A percentile compares a stretch with the other conserved stretches of the same genome.
phyloP scores from a whole-genome alignment of 83 land plant genomes.

The Larix sibirica region DNA sequence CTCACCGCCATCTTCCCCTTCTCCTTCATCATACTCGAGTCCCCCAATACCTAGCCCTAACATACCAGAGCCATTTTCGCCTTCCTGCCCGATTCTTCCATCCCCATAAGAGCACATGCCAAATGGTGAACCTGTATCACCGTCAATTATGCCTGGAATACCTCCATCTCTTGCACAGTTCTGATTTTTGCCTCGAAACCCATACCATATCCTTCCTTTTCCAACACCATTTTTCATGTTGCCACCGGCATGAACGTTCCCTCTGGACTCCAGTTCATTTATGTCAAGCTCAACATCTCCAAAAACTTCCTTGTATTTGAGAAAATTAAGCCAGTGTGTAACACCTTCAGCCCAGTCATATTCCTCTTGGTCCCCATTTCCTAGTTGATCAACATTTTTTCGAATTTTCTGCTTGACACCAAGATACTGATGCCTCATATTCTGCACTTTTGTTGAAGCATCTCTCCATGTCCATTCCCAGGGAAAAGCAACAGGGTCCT shows the following conservation, averaged over 20 bases:
- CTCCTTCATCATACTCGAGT: slow-evolving; percentile 18
- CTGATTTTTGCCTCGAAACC: neutral
- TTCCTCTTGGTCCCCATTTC: slow-evolving; percentile 14
- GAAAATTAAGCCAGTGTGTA: slow-evolving; percentile 68
- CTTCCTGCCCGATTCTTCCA: slow-evolving; percentile 2
- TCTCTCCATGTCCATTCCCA: slow-evolving; percentile 78
- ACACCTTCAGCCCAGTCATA: slow-evolving; percentile 48
- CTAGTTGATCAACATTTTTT: slow-evolving; percentile 2
- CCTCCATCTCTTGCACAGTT: slow-evolving; percentile 6
- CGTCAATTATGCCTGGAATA: neutral
- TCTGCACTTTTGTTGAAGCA: slow-evolving; percentile 71
- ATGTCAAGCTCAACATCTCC: slow-evolving; percentile 30
- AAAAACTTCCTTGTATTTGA: slow-evolving; percentile 59
- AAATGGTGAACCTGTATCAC: slow-evolving; percentile 8
- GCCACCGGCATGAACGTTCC: neutral
- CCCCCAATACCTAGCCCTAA: slow-evolving; percentile 16
- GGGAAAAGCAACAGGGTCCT: slow-evolving; percentile 55
- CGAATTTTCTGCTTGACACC: slow-evolving; percentile 64
- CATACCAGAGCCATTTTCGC: slow-evolving; percentile 10
- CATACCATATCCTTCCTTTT: slow-evolving; percentile 6
- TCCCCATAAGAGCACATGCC: slow-evolving; percentile 1
- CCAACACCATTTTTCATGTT: slow-evolving; percentile 13
- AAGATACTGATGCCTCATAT: slow-evolving; percentile 74
- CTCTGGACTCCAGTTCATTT: slow-evolving; percentile 23
- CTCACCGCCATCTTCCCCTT: slow-evolving; percentile 18